A percentile compares a stretch with the other conserved stretches of the same genome.
Evolutionary conservation across 2,329 filamentous ascomycete genomes (phyloP).

Genomic region (Fusarium poae): DNA sequence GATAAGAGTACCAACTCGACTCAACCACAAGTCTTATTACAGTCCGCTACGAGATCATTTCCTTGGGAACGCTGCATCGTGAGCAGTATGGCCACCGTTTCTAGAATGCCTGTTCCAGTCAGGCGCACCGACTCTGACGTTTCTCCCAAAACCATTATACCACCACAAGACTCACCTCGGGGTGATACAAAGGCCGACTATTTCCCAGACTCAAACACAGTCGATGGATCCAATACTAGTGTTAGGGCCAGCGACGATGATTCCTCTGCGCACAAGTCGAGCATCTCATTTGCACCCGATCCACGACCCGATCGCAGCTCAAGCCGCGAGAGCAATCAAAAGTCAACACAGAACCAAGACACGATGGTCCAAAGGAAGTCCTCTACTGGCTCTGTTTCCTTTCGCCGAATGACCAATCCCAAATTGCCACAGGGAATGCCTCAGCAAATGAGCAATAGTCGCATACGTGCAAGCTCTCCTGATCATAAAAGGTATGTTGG

Average conservation of each 20-base stretch:
- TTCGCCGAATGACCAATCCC: constrained; percentile 59
- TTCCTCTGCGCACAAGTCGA: constrained; percentile 51
- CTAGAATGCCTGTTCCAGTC: constrained; percentile 41
- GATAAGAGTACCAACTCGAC: constrained; percentile 11
- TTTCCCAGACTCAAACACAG: constrained; percentile 46
- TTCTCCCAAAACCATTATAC: constrained; percentile 56
- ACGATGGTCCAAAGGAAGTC: constrained; percentile 56
- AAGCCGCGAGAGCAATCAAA: constrained; percentile 47
- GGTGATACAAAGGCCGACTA: constrained; percentile 40
- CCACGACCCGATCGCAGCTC: constrained; percentile 47
- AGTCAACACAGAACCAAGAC: constrained; percentile 34
- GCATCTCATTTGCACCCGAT: constrained; percentile 54
- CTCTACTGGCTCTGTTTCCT: constrained; percentile 63
- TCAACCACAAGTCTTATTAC: constrained; percentile 5
- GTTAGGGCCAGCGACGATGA: constrained; percentile 51
- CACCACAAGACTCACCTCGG: constrained; percentile 35
- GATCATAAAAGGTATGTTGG: constrained; percentile 61
- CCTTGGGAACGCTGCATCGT: constrained; percentile 9
- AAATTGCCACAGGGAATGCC: constrained; percentile 63
- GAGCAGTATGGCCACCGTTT: constrained; percentile 42
- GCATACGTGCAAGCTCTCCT: constrained; percentile 63
- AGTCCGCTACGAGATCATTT: constrained; percentile 8
- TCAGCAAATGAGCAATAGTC: constrained; percentile 58
- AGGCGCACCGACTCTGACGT: constrained; percentile 59
- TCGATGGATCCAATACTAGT: constrained; percentile 46